These are phyloP conservation scores for Galerina marginata DNA, from an alignment of 768 basidiomycete species.

Conservation along the genomic window DNA sequence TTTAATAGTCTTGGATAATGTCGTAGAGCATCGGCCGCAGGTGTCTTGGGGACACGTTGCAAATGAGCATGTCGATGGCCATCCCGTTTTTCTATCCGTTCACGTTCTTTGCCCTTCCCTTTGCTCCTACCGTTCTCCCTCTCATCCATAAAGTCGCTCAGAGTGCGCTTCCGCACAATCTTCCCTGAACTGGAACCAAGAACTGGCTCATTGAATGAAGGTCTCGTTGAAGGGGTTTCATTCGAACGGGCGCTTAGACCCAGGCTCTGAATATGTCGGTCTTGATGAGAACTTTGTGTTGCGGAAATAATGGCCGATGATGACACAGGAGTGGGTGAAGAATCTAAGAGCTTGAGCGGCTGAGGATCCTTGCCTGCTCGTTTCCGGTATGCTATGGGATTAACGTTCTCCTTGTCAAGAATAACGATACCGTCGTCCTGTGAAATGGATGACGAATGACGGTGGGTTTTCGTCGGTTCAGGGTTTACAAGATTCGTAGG, in stretches of 20 bases:
- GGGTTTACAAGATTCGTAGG: constrained; percentile 15
- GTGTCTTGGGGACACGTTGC: constrained; percentile 22
- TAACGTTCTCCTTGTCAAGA: constrained; percentile 75
- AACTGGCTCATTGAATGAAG: constrained; percentile 19
- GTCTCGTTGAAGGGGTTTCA: constrained; percentile 26
- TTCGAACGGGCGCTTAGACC: constrained; percentile 36
- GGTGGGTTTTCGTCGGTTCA: constrained; percentile 13
- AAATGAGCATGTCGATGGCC: constrained; percentile 28
- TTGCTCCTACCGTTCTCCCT: constrained; percentile 52
- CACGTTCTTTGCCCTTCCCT: constrained; percentile 38
- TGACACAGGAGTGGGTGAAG: constrained; percentile 14
- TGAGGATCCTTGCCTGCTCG: constrained; percentile 38
- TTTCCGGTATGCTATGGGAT: constrained; percentile 56
- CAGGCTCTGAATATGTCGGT: constrained; percentile 28
- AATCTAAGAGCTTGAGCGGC: constrained; percentile 29
- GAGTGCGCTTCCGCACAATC: constrained; percentile 58
- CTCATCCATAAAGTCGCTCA: constrained; percentile 75
- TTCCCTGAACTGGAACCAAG: constrained; percentile 12
- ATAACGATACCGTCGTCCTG: constrained; percentile 63
- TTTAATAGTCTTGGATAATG: constrained; percentile 44
- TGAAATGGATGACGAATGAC: constrained; percentile 19
- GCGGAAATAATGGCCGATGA: constrained; percentile 2
- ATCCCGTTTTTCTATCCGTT: constrained; percentile 31
- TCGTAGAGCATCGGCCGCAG: constrained; percentile 28
- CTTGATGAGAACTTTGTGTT: constrained; percentile 7